A percentile compares a stretch with the other conserved stretches of the same genome.
Evolutionary conservation across 2,329 filamentous ascomycete species (phyloP).

Genomic region (Ramichloridium luteum): DNA sequence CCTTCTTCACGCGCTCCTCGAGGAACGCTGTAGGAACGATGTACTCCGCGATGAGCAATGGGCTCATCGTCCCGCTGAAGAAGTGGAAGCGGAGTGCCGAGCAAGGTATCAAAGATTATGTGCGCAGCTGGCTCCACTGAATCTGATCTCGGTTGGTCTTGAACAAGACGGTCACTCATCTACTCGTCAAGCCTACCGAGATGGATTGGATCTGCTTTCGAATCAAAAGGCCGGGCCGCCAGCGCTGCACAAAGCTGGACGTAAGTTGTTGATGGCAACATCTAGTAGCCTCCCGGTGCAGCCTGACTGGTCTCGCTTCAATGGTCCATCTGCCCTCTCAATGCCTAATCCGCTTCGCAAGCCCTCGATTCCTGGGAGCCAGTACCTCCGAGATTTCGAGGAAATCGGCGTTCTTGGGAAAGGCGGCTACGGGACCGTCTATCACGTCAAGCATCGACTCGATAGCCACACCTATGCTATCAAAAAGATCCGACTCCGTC

Average conservation of each 20-base stretch:
- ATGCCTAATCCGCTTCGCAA: conserved; percentile 5
- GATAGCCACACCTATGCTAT: conserved; percentile 53
- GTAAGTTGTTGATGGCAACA: too few species aligned
- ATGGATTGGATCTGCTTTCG: conserved; percentile 24
- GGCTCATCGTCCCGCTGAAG: conserved; percentile 23
- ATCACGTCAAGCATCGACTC: conserved; percentile 47
- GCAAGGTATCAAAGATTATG: conserved; percentile 29
- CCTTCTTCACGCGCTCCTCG: conserved; percentile 34
- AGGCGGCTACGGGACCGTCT: conserved; percentile 49
- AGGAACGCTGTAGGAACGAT: conserved; percentile 31
- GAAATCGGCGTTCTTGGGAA: conserved; percentile 47
- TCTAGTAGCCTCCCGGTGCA: background rate
- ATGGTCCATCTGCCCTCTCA: conserved; percentile 1
- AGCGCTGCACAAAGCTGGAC: too few species aligned
- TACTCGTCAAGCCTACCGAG: conserved; percentile 26
- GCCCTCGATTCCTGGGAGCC: conserved; percentile 24
- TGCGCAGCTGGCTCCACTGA: conserved; percentile 24
- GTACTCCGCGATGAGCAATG: conserved; percentile 19
- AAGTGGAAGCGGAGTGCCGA: conserved; percentile 26
- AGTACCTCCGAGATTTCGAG: conserved; percentile 40
- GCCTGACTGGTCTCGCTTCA: background rate
- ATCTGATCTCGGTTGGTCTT: conserved; percentile 27
- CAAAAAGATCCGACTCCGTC: conserved; percentile 51
- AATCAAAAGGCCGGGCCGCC: conserved; percentile 2
- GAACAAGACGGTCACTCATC: conserved; percentile 25